Evolutionary conservation across 306 rosid genomes (phyloP).

Genomic region (Myrica gale): DNA sequence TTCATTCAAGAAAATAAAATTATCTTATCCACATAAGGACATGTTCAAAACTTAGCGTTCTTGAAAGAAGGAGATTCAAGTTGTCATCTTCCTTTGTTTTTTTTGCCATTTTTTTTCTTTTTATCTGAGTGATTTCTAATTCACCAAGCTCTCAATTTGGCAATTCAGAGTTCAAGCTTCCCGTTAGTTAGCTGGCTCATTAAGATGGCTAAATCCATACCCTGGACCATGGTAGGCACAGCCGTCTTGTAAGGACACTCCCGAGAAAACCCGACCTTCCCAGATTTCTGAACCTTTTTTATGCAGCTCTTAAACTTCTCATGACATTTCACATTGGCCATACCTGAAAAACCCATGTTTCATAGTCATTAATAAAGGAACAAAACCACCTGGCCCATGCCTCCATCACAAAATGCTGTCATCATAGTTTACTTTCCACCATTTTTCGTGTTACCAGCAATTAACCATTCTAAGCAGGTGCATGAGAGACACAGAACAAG

Average conservation of each 20-base stretch:
- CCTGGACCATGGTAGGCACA: slow-evolving; percentile 70
- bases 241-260: slow-evolving; percentile 54
- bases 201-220: slow-evolving; percentile 84
- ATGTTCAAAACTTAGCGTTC: background rate
- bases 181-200: slow-evolving; percentile 54
- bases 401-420: background rate
- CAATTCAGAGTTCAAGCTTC: slow-evolving; percentile 35
- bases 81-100: too few relatives aligned
- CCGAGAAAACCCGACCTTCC: slow-evolving; percentile 68
- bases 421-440: background rate
- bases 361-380: background rate
- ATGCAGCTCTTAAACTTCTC: slow-evolving; percentile 62
- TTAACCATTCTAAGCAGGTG: background rate
- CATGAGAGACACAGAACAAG: background rate
- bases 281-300: slow-evolving; percentile 50
- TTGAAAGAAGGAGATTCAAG: too few relatives aligned
- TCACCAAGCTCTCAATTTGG: background rate
- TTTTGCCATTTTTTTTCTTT: too few relatives aligned
- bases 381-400: background rate
- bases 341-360: slow-evolving; percentile 42
- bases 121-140: background rate
- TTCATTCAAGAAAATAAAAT: too few relatives aligned
- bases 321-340: slow-evolving; percentile 65
- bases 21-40: too few relatives aligned
- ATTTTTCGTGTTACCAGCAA: background rate